Evolutionary conservation across 352 stramenopile species (phyloP), one percentile per base, ranked within the genome.

Genomic region (Phytophthora pluvialis): DNA sequence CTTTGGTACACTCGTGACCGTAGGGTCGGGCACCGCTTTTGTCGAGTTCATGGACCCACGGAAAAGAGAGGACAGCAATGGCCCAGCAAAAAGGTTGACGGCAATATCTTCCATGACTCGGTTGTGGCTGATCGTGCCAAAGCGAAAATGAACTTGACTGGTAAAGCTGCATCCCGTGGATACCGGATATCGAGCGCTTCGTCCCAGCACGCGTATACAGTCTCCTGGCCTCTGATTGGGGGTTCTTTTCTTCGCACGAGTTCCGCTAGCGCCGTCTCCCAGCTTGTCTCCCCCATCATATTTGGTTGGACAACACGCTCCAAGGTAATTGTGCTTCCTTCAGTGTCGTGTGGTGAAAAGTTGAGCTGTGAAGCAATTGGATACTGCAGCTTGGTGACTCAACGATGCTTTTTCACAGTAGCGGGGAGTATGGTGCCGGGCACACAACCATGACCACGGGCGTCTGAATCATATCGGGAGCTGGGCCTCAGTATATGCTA

Each of bases 171-270:
- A 21, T 21, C 21, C 21, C 21, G 1, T 21, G 21, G 21, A 21
- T 21, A 21, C 5, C 11, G 12, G 12, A 38, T 45, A 39, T 46
- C 7, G 10, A 42, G 36, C 18, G 35, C 59, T 61, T 44, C 59
- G 50, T 67, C 59, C 49, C 49, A 67, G 13, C 29, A 35, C n/a
- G n/a, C n/a, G n/a, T n/a, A n/a, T n/a, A n/a, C n/a, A 48, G 38
- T 8, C 43, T 44, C n/a, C 35, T 51, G 16, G 38, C 8, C 38
- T 55, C 18, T 63, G 51, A 64, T 63, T 64, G 21, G 51, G 64
- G 64, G 60, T 72, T 72, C 64, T 72, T 72, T 68, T 72, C 50
- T 39, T 52, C 18, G n/a, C 1, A n/a, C 21, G 11, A 40, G 13
- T 60, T 60, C 35, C 10, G 16, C 29, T 48, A 7, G 3, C 51